Conservation (phyloP, 345 rosid species). For the Laguncularia racemosa region DNA sequence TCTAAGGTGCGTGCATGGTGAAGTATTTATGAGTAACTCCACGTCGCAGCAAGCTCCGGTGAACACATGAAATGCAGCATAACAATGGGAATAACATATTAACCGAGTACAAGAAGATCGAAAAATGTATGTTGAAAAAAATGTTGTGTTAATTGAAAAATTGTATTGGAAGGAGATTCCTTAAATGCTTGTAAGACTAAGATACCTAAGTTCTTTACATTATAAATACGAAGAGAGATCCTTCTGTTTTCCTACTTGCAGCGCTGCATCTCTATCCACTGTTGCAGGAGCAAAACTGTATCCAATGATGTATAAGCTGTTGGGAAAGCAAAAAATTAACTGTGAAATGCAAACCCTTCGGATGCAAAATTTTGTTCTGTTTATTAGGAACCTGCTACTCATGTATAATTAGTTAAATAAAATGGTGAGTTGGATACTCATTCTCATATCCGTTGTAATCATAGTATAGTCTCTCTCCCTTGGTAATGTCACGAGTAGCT, state of each 20-base stretch:
- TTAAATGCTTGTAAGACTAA: slow-evolving; percentile 11
- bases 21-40: too few species aligned
- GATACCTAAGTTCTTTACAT: slow-evolving; percentile 12
- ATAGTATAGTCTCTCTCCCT: slow-evolving; percentile 89
- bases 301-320: too few species aligned
- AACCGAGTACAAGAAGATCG: too few species aligned
- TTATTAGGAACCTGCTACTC: slow-evolving; percentile 12
- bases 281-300: too few species aligned
- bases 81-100: too few species aligned
- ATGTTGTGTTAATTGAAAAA: not conserved
- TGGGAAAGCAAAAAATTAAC: not conserved
- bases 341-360: slow-evolving; percentile 8
- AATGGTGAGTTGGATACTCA: slow-evolving; percentile 89
- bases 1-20: too few species aligned
- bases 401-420: slow-evolving; percentile 40
- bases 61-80: too few species aligned
- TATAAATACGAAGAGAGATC: slow-evolving; percentile 9
- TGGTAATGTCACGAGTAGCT: slow-evolving; percentile 74
- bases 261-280: too few species aligned
- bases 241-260: slow-evolving; percentile 11
- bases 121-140: too few species aligned
- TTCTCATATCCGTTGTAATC: slow-evolving; percentile 93
- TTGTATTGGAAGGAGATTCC: slow-evolving; percentile 6
- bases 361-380: slow-evolving; percentile 31
- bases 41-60: too few species aligned